Evolutionary conservation across 371 early-diverging fungal species (phyloP).

Genomic region (Mucor sp.): DNA sequence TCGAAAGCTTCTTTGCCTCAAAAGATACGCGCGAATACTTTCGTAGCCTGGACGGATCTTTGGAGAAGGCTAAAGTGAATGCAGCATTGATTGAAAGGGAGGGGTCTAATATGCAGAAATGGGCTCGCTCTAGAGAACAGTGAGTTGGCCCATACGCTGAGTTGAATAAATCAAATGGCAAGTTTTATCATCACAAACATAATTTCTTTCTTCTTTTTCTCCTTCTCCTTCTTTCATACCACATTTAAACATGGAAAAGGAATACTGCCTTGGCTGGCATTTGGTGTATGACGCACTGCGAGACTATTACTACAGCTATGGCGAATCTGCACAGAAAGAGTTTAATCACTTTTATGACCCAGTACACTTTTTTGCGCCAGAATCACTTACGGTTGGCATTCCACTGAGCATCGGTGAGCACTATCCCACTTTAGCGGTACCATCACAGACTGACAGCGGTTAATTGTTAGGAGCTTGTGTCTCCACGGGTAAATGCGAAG

Average conservation of each 20-base stretch:
- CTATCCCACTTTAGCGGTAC: too few relatives aligned
- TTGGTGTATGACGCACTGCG: not conserved
- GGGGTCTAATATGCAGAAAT: constrained; percentile 30
- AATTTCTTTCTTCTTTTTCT: not conserved
- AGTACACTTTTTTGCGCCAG: constrained; percentile 10
- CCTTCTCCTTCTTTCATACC: not conserved
- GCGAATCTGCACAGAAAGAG: not conserved
- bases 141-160: not conserved
- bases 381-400: constrained; percentile 15
- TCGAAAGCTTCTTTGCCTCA: constrained; percentile 70
- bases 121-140: constrained; percentile 1
- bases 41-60: constrained; percentile 75
- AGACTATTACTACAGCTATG: not conserved
- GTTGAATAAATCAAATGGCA: not conserved
- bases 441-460: not conserved
- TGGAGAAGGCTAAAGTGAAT: constrained; percentile 78
- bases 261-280: constrained; percentile 11
- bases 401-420: constrained; percentile 20
- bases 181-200: too few relatives aligned
- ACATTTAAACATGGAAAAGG: constrained; percentile 2
- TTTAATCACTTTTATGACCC: constrained; percentile 18
- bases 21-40: constrained; percentile 70
- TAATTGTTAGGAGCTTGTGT: not conserved
- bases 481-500: not conserved
- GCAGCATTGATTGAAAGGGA: constrained; percentile 82